Conservation (phyloP, 2,329 filamentous ascomycete species). For the Colletotrichum kahawae region DNA sequence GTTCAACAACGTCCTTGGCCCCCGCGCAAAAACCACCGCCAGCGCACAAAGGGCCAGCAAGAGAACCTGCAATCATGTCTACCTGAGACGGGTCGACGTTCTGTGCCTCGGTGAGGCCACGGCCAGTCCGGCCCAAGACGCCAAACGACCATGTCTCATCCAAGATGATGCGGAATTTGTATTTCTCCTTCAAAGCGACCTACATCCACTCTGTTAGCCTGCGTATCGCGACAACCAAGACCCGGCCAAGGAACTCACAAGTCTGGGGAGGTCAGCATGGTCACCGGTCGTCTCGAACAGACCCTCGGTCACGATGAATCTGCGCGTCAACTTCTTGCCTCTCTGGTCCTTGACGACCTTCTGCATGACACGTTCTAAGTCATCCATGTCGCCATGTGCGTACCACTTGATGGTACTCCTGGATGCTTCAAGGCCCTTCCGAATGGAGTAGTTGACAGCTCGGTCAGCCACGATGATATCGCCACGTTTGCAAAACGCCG, state of each 20-base stretch:
- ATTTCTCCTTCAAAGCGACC: slow-evolving; percentile 88
- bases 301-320: slow-evolving; percentile 96
- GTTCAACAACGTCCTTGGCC: slow-evolving; percentile 88
- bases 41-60: slow-evolving; percentile 87
- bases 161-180: slow-evolving; percentile 97
- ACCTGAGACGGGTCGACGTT: slow-evolving; percentile 93
- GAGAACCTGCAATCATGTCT: slow-evolving; percentile 95
- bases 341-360: slow-evolving; percentile 88
- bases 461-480: slow-evolving; percentile 97
- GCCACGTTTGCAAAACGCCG: slow-evolving; percentile 94
- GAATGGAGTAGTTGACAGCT: slow-evolving; percentile 90
- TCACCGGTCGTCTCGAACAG: slow-evolving; percentile 92
- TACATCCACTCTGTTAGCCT: slow-evolving; percentile 9
- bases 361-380: slow-evolving; percentile 84
- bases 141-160: slow-evolving; percentile 99
- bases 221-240: neutral
- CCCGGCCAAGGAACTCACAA: slow-evolving; percentile 59
- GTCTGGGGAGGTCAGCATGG: slow-evolving; percentile 80
- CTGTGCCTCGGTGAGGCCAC: slow-evolving; percentile 93
- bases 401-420: slow-evolving; percentile 93
- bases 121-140: slow-evolving; percentile 87
- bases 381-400: slow-evolving; percentile 94
- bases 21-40: slow-evolving; percentile 97
- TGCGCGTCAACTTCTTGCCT: slow-evolving; percentile 84
- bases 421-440: slow-evolving; percentile 92